These are phyloP conservation scores for Exophiala dermatitidis DNA, from an alignment of 2,329 filamentous ascomycete species.

Conservation along the genomic window DNA sequence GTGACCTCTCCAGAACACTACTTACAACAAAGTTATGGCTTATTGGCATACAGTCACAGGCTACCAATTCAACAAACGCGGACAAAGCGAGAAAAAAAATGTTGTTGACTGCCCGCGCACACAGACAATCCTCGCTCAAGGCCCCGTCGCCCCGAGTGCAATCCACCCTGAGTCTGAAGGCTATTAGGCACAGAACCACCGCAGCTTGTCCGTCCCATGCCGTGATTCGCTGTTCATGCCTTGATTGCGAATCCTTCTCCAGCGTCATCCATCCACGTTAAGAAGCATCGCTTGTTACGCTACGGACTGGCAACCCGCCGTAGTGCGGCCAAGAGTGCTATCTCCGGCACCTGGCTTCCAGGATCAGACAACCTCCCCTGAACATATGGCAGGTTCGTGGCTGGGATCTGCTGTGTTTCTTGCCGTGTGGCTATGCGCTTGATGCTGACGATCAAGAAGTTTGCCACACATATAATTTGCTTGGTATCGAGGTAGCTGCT, in stretches of 20 bases:
- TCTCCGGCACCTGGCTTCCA: constrained; percentile 13
- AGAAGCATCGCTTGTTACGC: constrained; percentile 14
- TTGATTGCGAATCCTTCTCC: constrained; percentile 16
- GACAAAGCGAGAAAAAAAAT: neutral
- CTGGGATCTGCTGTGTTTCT: neutral
- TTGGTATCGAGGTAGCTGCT: neutral
- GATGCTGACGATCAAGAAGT: neutral
- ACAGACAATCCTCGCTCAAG: neutral
- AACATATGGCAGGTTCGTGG: neutral
- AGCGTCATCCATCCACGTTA: constrained; percentile 13
- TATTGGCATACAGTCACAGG: too few species aligned
- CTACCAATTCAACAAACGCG: too few species aligned
- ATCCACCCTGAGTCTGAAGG: neutral
- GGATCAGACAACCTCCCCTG: neutral
- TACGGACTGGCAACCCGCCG: constrained; percentile 18
- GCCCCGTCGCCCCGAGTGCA: neutral
- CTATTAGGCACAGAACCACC: neutral
- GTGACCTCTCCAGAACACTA: too few species aligned
- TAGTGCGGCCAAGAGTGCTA: constrained; percentile 15
- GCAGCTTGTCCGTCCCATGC: neutral
- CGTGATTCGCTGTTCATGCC: constrained; percentile 6
- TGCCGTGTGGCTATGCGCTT: constrained; percentile 18
- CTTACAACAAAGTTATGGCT: too few species aligned
- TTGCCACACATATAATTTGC: neutral
- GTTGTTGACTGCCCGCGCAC: neutral